Base-by-base conservation (phyloP, 1,284 basidiomycete species). In the Irpex sp. region DNA sequence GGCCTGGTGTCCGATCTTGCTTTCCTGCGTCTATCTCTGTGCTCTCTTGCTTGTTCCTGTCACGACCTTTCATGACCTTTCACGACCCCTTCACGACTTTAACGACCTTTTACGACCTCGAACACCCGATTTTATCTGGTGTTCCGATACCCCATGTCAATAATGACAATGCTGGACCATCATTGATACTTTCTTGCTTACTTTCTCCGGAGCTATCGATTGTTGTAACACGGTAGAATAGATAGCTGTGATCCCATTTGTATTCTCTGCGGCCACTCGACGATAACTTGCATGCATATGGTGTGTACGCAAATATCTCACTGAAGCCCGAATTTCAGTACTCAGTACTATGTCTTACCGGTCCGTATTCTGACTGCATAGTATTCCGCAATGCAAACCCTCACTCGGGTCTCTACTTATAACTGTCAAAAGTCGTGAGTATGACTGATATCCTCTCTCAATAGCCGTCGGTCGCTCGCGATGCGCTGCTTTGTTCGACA, bases 11-110 rank as follows among this genome's bases (percentile, higher is more conserved):
- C 49, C 8, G 40, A 44, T 19, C 49, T 51, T 17, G 49, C 49
- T 51, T 51, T 19, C 49, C 49, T 21, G 26, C 26, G 26, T 38
- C 36, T 57, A n/a, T 21, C 55, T 21, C 26, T n/a, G 19, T 26
- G n/a, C 58, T 34, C 8, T 36, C 57, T 59, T 47, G 47, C 38
- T 8, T 40, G 37, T 49, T 59, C 55, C 65, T 49, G 58, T 63
- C 49, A 67, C 65, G 65, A 67, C 65, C 59, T 38, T 15, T 66
- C 31, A 62, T 52, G 62, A 61, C 38, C 37, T 48, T 21, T 47
- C 31, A 57, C 59, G 62, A 64, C 52, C 54, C 8, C 17, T 11
- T 21, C 54, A 56, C 54, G 54, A 56, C 49, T 36, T 26, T 36
- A 19, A 56, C 54, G 11, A 44, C 15, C 40, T 44, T 11, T 9